Evolutionary conservation across 1,139 yeast species (phyloP).

Genomic region (Saccharomyces pastorianus): DNA sequence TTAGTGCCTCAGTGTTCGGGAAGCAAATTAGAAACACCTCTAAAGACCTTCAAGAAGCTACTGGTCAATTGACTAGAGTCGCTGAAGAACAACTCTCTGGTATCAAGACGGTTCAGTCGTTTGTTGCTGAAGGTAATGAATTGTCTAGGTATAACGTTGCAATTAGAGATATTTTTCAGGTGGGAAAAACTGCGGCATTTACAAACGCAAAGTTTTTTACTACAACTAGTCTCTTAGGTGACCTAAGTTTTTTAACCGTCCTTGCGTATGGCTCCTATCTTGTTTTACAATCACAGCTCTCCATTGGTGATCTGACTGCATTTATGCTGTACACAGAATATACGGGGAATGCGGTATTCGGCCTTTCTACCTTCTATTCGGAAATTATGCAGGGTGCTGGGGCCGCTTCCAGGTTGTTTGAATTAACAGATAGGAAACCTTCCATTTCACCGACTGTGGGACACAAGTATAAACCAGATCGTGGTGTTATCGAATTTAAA

Average conservation of each 20-base stretch:
- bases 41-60: constrained; percentile 69
- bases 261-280: constrained; percentile 74
- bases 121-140: constrained; percentile 74
- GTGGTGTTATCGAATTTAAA: constrained; percentile 47
- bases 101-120: constrained; percentile 77
- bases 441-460: constrained; percentile 60
- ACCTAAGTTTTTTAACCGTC: constrained; percentile 66
- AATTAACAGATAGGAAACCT: constrained; percentile 71
- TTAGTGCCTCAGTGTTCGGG: constrained; percentile 74
- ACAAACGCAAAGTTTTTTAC: constrained; percentile 72
- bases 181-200: constrained; percentile 74
- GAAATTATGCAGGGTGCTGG: constrained; percentile 96
- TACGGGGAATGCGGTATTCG: constrained; percentile 84
- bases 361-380: constrained; percentile 81
- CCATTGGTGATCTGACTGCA: constrained; percentile 85
- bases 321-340: constrained; percentile 91
- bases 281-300: constrained; percentile 60
- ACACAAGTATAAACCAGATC: constrained; percentile 28
- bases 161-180: constrained; percentile 61
- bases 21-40: constrained; percentile 69
- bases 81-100: constrained; percentile 89
- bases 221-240: constrained; percentile 73
- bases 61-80: constrained; percentile 80
- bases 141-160: constrained; percentile 56
- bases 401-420: constrained; percentile 88